These are phyloP conservation scores for Pseudoneurospora amorphoporcata DNA, from an alignment of 495 filamentous ascomycete species.

Conservation along the genomic window DNA sequence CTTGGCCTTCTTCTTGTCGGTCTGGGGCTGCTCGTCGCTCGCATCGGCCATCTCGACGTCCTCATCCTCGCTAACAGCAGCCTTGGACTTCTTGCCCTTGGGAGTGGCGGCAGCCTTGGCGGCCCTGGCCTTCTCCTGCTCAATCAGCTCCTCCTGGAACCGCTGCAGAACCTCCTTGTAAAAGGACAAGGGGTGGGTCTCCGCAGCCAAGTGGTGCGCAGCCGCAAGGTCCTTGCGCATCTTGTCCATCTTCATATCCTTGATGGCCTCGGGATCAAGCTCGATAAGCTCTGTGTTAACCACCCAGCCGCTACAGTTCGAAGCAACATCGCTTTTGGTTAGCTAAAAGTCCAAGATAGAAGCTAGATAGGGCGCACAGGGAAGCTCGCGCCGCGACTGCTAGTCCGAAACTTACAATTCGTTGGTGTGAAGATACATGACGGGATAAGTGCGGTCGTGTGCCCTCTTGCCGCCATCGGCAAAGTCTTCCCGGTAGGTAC, in stretches of 20 bases:
- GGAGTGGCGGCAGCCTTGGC: slow-evolving; percentile 53
- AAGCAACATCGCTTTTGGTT: slow-evolving; percentile 9
- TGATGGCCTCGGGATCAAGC: slow-evolving; percentile 58
- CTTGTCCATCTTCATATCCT: slow-evolving; percentile 51
- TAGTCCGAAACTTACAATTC: slow-evolving; percentile 66
- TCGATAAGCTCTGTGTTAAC: slow-evolving; percentile 67
- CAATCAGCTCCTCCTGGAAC: slow-evolving; percentile 51
- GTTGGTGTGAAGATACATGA: slow-evolving; percentile 90
- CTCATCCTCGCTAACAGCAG: slow-evolving; percentile 44
- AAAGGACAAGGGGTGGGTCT: slow-evolving; percentile 57
- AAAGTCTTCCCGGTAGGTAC: slow-evolving; percentile 73
- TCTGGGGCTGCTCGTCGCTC: slow-evolving; percentile 35
- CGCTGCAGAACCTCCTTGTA: slow-evolving; percentile 68
- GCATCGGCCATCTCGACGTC: slow-evolving; percentile 73
- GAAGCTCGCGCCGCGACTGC: not conserved
- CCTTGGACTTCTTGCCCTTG: slow-evolving; percentile 47
- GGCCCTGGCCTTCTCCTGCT: slow-evolving; percentile 49
- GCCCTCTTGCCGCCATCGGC: slow-evolving; percentile 72
- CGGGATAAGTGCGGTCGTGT: slow-evolving; percentile 73
- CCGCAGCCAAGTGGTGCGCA: slow-evolving; percentile 63
- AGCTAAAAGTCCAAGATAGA: not conserved
- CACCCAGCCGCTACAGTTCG: slow-evolving; percentile 61
- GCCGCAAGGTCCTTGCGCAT: slow-evolving; percentile 64
- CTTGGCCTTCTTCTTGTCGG: slow-evolving; percentile 49
- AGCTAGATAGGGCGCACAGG: not conserved